These are phyloP conservation scores for Dipteronia dyeriana DNA, from an alignment of 345 rosid species.

Conservation along the genomic window DNA sequence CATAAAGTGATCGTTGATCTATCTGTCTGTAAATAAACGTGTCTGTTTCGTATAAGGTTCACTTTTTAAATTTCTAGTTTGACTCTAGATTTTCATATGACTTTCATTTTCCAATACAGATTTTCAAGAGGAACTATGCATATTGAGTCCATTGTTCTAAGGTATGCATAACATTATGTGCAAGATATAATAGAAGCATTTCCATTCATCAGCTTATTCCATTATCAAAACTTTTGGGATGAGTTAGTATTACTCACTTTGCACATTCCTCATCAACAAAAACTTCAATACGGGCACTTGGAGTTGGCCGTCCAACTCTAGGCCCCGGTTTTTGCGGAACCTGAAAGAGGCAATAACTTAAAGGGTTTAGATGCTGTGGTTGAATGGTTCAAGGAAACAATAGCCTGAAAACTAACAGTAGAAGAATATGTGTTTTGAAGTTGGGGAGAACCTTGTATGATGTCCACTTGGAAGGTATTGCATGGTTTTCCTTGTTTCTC, in stretches of 20 bases:
- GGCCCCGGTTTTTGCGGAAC: conserved; percentile 57
- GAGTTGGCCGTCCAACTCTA: conserved; percentile 40
- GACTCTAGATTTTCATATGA: background rate
- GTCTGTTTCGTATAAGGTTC: background rate
- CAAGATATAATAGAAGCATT: background rate
- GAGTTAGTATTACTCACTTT: conserved; percentile 49
- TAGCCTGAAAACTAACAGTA: background rate
- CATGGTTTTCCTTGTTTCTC: conserved; percentile 92
- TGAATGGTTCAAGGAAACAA: conserved; percentile 4
- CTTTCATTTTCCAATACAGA: background rate
- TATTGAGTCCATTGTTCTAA: background rate
- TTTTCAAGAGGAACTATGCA: too few species aligned
- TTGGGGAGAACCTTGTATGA: conserved; percentile 60
- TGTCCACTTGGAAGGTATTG: conserved; percentile 75
- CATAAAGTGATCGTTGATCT: background rate
- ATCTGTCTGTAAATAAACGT: background rate
- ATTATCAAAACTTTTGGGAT: background rate
- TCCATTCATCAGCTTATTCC: background rate
- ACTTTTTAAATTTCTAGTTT: background rate
- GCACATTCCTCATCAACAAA: conserved; percentile 73
- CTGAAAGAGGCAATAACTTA: conserved; percentile 36
- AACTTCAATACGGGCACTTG: conserved; percentile 65
- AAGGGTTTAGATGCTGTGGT: conserved; percentile 18
- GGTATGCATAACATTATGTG: background rate
- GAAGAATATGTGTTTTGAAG: background rate